phyloP scores from a whole-genome alignment of 2,329 filamentous ascomycete genomes.

The Monascus ruber region DNA sequence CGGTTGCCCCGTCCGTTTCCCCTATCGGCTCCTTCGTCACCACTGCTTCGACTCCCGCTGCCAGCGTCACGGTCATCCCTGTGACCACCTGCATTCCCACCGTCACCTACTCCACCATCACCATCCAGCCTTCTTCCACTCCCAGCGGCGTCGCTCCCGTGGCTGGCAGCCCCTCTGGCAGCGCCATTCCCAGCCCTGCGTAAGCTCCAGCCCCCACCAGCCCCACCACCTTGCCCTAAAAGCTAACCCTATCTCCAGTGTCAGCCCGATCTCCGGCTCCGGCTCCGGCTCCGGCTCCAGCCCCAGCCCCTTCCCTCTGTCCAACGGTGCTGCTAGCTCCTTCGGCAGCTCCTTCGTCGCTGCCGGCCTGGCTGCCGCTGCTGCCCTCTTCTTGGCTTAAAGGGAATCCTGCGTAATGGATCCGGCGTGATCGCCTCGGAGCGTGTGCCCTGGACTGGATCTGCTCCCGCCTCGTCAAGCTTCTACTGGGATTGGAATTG shows the following conservation, averaged over 20 bases:
- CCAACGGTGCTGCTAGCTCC: constrained; percentile 20
- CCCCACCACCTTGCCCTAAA: background rate
- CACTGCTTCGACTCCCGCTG: constrained; percentile 3
- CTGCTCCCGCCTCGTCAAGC: too few species aligned
- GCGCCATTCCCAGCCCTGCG: constrained; percentile 7
- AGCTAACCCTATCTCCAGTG: background rate
- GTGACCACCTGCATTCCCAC: constrained; percentile 22
- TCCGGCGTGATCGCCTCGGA: too few species aligned
- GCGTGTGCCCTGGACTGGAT: too few species aligned
- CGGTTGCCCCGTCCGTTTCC: constrained; percentile 5
- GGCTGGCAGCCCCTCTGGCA: constrained; percentile 3
- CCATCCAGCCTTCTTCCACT: constrained; percentile 5
- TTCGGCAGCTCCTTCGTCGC: constrained; percentile 17
- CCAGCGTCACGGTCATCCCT: constrained; percentile 16
- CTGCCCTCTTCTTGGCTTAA: constrained; percentile 23
- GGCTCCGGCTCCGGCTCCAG: constrained; percentile 3
- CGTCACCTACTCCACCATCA: constrained; percentile 20
- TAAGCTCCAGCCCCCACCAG: constrained; percentile 5
- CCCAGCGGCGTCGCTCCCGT: constrained; percentile 6
- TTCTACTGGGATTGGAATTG: too few species aligned
- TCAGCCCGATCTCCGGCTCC: background rate
- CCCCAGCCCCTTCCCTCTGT: constrained; percentile 10
- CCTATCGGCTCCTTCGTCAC: constrained; percentile 3
- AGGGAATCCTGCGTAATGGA: too few species aligned
- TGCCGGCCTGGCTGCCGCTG: constrained; percentile 20